Base-by-base conservation (phyloP, 129 eudicot species). In the Flaveria brownii region DNA sequence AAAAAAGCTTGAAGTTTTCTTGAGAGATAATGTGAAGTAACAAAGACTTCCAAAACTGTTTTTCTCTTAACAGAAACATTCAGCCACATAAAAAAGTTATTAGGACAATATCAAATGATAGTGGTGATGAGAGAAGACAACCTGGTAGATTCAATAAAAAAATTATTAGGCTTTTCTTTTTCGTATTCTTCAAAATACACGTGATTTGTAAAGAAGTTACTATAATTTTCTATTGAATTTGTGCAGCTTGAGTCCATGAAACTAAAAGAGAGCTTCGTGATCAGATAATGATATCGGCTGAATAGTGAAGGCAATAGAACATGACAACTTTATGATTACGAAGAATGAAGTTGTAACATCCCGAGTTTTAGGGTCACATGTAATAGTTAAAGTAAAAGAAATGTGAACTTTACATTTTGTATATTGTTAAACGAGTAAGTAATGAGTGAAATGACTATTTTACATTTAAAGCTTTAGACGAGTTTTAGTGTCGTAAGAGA, bases 231-330 rank as follows among this genome's bases (percentile, higher is more conserved):
- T 14, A 1, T 16, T 64, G 28, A 6, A 36, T 66, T 12, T 80
- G 45, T 46, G 73, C 91, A 90, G 98, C 97, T 93, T 54, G 98
- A 93, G 78, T 93, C 97, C 16, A 65, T 93, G 79, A 90, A 93
- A 70, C 96, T 97, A 3, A 93, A 93, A 77, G 98, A 94, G 83
- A 94, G 93, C 80, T 77, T 94, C 80, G 97, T 94, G 67, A 94
- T 94, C 69, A 79, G 98, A 74, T 96, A 94, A 77, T 87, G 97
- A 87, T 94, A 87, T 26, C 93, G 97, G 15, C 93, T 91, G 0
- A 97, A 94, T 25, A 97, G 98, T 1, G 39, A 33, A 33, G 39
- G 39, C 39, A 33, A 33, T 33, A 33, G 39, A 33, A 33, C 39
- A 33, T 1, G 0, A 33, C 39, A 33, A 33, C 33, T 28, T 28